Conservation (phyloP, 148 eudicot genomes). For the Amaranthus cruentus region DNA sequence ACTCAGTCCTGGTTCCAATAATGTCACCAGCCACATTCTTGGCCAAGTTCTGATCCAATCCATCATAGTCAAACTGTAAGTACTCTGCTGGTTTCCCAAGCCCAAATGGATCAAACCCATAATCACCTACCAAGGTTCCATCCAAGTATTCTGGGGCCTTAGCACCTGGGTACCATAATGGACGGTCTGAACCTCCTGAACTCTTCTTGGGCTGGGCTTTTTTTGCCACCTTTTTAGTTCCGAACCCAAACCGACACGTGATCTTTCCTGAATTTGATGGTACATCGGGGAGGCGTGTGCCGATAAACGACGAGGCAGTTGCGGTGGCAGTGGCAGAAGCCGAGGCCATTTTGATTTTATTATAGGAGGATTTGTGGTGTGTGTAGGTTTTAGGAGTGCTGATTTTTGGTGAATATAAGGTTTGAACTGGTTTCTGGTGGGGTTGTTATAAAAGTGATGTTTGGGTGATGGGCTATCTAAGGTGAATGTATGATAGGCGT, state of each 20-base stretch:
- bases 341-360: slow-evolving; percentile 36
- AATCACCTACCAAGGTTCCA: slow-evolving; percentile 71
- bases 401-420: background rate
- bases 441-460: slow-evolving; percentile 20
- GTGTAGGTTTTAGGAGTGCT: slow-evolving; percentile 1
- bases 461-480: slow-evolving; percentile 45
- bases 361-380: slow-evolving; percentile 11
- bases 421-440: slow-evolving; percentile 3
- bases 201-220: slow-evolving; percentile 32
- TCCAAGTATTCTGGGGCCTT: slow-evolving; percentile 73
- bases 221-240: slow-evolving; percentile 48
- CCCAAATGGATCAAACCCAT: slow-evolving; percentile 95
- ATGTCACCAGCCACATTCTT: slow-evolving; percentile 75
- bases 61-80: slow-evolving; percentile 75
- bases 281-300: slow-evolving; percentile 57
- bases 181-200: slow-evolving; percentile 43
- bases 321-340: slow-evolving; percentile 59
- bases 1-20: slow-evolving; percentile 76
- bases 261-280: slow-evolving; percentile 41
- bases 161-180: slow-evolving; percentile 93
- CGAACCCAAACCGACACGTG: slow-evolving; percentile 79
- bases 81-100: slow-evolving; percentile 91
- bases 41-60: slow-evolving; percentile 85
- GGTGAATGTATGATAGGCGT: slow-evolving; percentile 32
- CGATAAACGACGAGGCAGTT: slow-evolving; percentile 67